These are phyloP conservation scores for Calonectria naviculata DNA, from an alignment of 2,329 filamentous ascomycete species.

Conservation along the genomic window DNA sequence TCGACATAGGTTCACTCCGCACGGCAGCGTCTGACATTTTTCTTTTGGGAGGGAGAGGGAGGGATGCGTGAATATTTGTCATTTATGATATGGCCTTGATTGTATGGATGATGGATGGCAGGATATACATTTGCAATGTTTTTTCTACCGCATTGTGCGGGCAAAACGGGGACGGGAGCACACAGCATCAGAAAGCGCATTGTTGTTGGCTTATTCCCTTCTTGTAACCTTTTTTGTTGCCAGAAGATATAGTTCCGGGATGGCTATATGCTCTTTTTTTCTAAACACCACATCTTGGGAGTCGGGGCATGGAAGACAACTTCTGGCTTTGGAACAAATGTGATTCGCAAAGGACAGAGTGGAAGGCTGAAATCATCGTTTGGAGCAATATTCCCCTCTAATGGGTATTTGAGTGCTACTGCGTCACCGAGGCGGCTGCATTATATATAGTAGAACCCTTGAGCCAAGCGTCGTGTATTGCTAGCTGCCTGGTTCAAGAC, in stretches of 20 bases:
- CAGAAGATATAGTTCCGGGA: slow-evolving; percentile 4
- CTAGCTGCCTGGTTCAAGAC: slow-evolving; percentile 16
- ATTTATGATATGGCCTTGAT: slow-evolving; percentile 17
- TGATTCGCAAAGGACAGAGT: slow-evolving; percentile 17
- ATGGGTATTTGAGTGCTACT: background rate
- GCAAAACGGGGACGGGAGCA: slow-evolving; percentile 26
- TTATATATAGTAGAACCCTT: slow-evolving; percentile 27
- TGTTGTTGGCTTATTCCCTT: slow-evolving; percentile 18
- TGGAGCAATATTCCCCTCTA: slow-evolving; percentile 12
- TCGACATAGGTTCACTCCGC: slow-evolving; percentile 25
- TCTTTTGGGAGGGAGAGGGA: too few species aligned
- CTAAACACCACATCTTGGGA: slow-evolving; percentile 6
- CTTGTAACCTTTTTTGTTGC: slow-evolving; percentile 11
- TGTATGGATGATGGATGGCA: slow-evolving; percentile 30
- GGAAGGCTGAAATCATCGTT: slow-evolving; percentile 21
- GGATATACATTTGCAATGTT: slow-evolving; percentile 35
- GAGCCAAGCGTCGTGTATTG: slow-evolving; percentile 8
- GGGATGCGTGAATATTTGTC: slow-evolving; percentile 20
- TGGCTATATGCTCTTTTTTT: slow-evolving; percentile 10
- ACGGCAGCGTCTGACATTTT: slow-evolving; percentile 23
- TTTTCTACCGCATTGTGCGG: slow-evolving; percentile 13
- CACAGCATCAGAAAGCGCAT: slow-evolving; percentile 25
- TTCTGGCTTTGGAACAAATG: slow-evolving; percentile 9
- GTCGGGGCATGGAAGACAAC: slow-evolving; percentile 17
- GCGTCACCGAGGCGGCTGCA: slow-evolving; percentile 26